Conservation (phyloP, 768 basidiomycete genomes). For the Rhizopogon vesiculosus region DNA sequence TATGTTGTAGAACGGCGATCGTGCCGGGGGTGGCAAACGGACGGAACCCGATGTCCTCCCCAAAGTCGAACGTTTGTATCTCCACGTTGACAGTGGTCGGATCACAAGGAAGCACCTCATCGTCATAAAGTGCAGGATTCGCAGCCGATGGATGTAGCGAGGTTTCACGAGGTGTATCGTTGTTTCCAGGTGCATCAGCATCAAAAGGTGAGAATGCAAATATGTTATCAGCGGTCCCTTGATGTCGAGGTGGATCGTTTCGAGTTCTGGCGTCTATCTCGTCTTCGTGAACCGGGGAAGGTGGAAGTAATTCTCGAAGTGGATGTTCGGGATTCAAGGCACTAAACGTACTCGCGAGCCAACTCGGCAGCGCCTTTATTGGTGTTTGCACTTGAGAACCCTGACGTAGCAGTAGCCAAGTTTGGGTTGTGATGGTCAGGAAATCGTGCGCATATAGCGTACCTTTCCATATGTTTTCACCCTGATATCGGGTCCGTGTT, state of each 20-base stretch:
- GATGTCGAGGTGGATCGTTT: conserved; percentile 1
- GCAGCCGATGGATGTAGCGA: not conserved
- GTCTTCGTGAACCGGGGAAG: conserved; percentile 8
- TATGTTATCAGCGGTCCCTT: not conserved
- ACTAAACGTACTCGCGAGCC: conserved; percentile 52
- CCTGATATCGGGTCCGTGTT: not conserved
- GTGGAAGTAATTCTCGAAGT: conserved; percentile 26
- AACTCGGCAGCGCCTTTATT: conserved; percentile 41
- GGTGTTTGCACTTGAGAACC: conserved; percentile 11
- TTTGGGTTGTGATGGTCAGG: conserved; percentile 4
- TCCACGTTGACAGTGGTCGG: not conserved
- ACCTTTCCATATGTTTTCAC: conserved; percentile 9
- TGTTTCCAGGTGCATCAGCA: not conserved
- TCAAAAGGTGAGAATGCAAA: conserved; percentile 27
- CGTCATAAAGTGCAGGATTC: not conserved
- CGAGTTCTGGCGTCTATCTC: not conserved
- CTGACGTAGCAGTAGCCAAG: conserved; percentile 6
- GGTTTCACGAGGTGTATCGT: not conserved
- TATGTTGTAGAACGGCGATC: not conserved
- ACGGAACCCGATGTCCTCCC: not conserved
- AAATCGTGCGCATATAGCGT: conserved; percentile 25
- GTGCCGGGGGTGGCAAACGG: not conserved
- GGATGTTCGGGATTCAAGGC: conserved; percentile 34
- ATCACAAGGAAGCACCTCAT: not conserved
- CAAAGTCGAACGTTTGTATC: not conserved